phyloP scores from a whole-genome alignment of 257 asterid genomes.

The Fraxinus americana region DNA sequence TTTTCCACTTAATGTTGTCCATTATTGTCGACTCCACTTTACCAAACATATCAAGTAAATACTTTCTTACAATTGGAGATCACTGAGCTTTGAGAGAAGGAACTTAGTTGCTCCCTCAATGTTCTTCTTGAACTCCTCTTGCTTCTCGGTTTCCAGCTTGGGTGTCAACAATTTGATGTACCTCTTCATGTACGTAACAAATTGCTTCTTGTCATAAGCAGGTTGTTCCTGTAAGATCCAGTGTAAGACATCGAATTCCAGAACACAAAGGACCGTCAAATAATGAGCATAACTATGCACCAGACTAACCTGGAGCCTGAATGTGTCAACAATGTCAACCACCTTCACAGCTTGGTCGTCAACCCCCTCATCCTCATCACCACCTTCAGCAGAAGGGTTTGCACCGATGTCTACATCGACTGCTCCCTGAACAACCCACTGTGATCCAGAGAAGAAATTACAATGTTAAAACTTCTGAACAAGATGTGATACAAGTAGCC shows the following conservation, averaged over 20 bases:
- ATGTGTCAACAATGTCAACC: slow-evolving; percentile 92
- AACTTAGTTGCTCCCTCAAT: slow-evolving; percentile 81
- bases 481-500: neutral
- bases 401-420: slow-evolving; percentile 91
- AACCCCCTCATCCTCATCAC: slow-evolving; percentile 74
- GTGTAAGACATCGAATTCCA: neutral
- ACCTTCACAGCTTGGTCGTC: slow-evolving; percentile 69
- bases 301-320: slow-evolving; percentile 77
- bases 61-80: slow-evolving; percentile 79
- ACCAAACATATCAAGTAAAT: neutral
- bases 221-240: slow-evolving; percentile 76
- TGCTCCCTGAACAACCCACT: slow-evolving; percentile 80
- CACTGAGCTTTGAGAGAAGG: slow-evolving; percentile 62
- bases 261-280: neutral
- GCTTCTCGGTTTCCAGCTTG: slow-evolving; percentile 64
- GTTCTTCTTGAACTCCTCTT: slow-evolving; percentile 61
- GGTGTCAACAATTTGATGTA: slow-evolving; percentile 68
- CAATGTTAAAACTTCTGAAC: neutral
- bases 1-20: too few species aligned
- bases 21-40: too few species aligned
- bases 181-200: slow-evolving; percentile 60
- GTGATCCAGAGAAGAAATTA: slow-evolving; percentile 13
- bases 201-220: slow-evolving; percentile 76
- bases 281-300: neutral
- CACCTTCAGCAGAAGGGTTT: slow-evolving; percentile 91